Evolutionary conservation across 1,284 basidiomycete species (phyloP).

Genomic region (Erythrobasidium hasegawianum): DNA sequence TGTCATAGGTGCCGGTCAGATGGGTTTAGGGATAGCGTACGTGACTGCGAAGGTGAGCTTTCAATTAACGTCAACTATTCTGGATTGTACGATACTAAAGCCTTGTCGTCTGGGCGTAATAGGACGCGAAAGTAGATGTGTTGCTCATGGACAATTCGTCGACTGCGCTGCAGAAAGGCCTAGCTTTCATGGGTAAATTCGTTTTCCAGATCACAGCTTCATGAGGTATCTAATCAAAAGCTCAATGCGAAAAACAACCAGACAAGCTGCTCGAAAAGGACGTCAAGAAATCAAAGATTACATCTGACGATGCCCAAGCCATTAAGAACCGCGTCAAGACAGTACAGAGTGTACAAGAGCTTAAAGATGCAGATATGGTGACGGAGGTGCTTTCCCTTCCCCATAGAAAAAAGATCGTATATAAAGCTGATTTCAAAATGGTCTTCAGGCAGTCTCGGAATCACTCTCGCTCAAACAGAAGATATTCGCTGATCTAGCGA

Average conservation of each 20-base stretch:
- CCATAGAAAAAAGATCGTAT: neutral
- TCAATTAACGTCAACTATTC: no score
- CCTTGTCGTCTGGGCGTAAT: neutral
- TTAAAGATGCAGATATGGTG: slow-evolving; percentile 78
- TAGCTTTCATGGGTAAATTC: slow-evolving; percentile 59
- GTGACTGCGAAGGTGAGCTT: slow-evolving; percentile 65
- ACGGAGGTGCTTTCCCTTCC: slow-evolving; percentile 64
- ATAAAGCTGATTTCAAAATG: no score
- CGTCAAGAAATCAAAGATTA: slow-evolving; percentile 74
- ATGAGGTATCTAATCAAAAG: neutral
- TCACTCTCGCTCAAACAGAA: slow-evolving; percentile 71
- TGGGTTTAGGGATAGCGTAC: slow-evolving; percentile 77
- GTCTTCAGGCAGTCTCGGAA: slow-evolving; percentile 76
- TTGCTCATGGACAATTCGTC: slow-evolving; percentile 65
- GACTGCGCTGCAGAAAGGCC: slow-evolving; percentile 65
- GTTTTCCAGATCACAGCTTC: neutral
- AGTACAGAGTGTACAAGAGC: slow-evolving; percentile 54
- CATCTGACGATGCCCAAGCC: slow-evolving; percentile 64
- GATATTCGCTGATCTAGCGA: slow-evolving; percentile 70
- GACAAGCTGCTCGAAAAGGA: slow-evolving; percentile 81
- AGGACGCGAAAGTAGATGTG: slow-evolving; percentile 65
- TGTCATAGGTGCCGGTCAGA: slow-evolving; percentile 67
- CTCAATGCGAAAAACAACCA: slow-evolving; percentile 1
- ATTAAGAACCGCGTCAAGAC: slow-evolving; percentile 64
- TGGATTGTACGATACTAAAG: slow-evolving; percentile 25